phyloP scores from a whole-genome alignment of 2,329 filamentous ascomycete species.

The Penicillium thymicola region DNA sequence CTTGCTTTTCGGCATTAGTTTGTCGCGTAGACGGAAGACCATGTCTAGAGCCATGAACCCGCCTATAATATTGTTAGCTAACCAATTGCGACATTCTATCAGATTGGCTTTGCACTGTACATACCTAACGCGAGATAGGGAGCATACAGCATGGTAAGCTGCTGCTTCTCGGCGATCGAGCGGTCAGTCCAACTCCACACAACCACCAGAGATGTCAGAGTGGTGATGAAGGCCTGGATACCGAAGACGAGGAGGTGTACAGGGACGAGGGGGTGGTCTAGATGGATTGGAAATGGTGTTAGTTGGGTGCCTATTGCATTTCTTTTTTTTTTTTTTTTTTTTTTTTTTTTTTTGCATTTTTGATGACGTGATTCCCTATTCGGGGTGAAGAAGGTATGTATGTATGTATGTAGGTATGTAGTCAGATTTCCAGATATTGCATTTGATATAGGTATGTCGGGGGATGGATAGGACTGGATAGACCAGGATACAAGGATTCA shows the following conservation, averaged over 20 bases:
- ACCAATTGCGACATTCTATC: background rate
- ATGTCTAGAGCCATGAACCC: slow-evolving; percentile 41
- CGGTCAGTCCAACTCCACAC: slow-evolving; percentile 55
- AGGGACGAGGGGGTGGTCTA: slow-evolving; percentile 57
- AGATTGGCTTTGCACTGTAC: slow-evolving; percentile 24
- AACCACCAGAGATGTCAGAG: slow-evolving; percentile 61
- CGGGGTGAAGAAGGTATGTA: background rate
- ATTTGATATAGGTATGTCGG: background rate
- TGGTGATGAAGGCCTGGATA: slow-evolving; percentile 59
- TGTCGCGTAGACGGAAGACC: slow-evolving; percentile 31
- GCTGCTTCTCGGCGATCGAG: slow-evolving; percentile 45
- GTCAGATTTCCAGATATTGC: background rate
- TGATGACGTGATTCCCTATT: background rate
- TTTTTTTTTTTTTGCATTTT: background rate
- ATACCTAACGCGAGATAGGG: slow-evolving; percentile 57
- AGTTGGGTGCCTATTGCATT: background rate
- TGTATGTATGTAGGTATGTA: background rate
- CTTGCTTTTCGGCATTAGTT: slow-evolving; percentile 29
- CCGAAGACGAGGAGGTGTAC: slow-evolving; percentile 60
- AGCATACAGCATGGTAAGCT: slow-evolving; percentile 53
- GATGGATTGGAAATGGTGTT: background rate
- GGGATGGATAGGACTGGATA: background rate
- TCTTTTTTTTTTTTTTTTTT: background rate
- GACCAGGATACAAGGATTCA: background rate
- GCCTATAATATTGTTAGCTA: slow-evolving; percentile 25